phyloP scores from a whole-genome alignment of 176 grass and related monocot genomes.

The maize (Zea mays) region DNA sequence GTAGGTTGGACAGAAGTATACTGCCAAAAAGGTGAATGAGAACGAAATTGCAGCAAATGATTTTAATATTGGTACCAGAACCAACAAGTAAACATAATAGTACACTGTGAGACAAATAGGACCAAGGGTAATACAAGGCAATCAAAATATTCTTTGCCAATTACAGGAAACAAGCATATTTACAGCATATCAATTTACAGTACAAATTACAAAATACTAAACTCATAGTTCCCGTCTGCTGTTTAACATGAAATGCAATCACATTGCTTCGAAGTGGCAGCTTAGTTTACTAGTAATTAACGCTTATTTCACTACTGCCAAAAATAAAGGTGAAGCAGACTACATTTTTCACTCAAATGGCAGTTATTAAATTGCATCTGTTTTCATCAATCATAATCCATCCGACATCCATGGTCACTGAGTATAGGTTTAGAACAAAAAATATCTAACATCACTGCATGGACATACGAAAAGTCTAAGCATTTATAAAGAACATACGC shows the following conservation, averaged over 20 bases:
- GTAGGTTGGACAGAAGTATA: slow-evolving; percentile 80
- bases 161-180: too few relatives aligned
- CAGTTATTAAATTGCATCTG: background rate
- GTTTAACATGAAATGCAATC: slow-evolving; percentile 15
- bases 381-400: background rate
- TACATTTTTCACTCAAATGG: background rate
- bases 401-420: background rate
- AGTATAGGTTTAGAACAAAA: background rate
- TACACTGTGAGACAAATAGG: background rate
- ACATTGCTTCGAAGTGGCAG: background rate
- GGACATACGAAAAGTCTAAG: background rate
- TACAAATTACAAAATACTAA: background rate
- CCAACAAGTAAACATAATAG: background rate
- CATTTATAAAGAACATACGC: slow-evolving; percentile 27
- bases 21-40: slow-evolving; percentile 47
- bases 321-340: background rate
- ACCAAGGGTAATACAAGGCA: slow-evolving; percentile 11
- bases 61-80: slow-evolving; percentile 12
- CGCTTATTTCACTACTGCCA: slow-evolving; percentile 3
- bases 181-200: too few relatives aligned
- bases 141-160: background rate
- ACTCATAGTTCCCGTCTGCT: background rate
- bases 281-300: background rate
- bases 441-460: background rate
- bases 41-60: slow-evolving; percentile 10